These are phyloP conservation scores for Suillus subalutaceus DNA, from an alignment of 768 basidiomycete species.

Conservation along the genomic window DNA sequence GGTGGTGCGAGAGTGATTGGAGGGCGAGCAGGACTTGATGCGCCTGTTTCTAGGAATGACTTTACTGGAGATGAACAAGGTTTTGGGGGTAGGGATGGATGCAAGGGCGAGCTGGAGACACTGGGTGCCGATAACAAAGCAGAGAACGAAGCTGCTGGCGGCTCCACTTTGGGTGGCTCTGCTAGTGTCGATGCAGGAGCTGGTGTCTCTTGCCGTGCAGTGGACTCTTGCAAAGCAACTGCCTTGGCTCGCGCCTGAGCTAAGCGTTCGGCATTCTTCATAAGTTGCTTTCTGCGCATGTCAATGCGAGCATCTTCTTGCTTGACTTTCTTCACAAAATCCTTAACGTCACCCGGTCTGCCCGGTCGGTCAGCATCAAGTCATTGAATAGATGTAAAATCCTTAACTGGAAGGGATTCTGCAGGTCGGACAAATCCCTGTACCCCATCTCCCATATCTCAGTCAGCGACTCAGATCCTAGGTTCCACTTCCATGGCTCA, in stretches of 20 bases:
- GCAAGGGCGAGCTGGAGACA: conserved; percentile 47
- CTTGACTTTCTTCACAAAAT: conserved; percentile 73
- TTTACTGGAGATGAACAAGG: conserved; percentile 49
- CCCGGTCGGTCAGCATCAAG: conserved; percentile 11
- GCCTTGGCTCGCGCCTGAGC: conserved; percentile 48
- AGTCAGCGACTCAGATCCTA: conserved; percentile 72
- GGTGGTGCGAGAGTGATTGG: conserved; percentile 12
- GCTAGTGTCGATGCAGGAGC: conserved; percentile 8
- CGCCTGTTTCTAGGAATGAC: conserved; percentile 36
- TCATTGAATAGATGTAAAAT: conserved; percentile 11
- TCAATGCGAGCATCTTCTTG: conserved; percentile 66
- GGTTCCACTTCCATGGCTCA: conserved; percentile 62
- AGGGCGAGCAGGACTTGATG: conserved; percentile 28
- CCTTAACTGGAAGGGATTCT: conserved; percentile 68
- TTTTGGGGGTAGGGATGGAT: conserved; percentile 74
- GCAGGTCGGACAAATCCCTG: conserved; percentile 59
- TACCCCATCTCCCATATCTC: conserved; percentile 88
- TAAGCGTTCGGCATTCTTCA: conserved; percentile 39
- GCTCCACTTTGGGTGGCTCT: conserved; percentile 27
- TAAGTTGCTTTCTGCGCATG: conserved; percentile 45
- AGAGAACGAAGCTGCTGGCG: conserved; percentile 8
- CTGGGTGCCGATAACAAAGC: conserved; percentile 4
- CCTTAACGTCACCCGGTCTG: conserved; percentile 74
- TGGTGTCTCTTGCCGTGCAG: conserved; percentile 23
- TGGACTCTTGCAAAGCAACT: conserved; percentile 31